These are phyloP conservation scores for Aethionema arabicum DNA, from an alignment of 345 rosid genomes.

Conservation along the genomic window DNA sequence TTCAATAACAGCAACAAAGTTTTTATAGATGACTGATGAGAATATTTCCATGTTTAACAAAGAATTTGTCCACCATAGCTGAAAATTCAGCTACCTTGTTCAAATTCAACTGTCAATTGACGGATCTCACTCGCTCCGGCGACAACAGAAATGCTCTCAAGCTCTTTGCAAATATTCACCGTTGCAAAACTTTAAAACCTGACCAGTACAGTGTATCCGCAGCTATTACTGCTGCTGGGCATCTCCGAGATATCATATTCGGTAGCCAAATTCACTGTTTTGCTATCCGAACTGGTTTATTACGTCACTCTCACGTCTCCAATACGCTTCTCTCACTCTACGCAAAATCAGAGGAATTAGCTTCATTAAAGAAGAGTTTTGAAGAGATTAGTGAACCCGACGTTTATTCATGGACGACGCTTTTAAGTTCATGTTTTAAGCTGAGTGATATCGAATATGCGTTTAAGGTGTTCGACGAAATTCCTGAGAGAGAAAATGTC, in stretches of 20 bases:
- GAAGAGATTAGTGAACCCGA: conserved; percentile 56
- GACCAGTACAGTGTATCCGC: conserved; percentile 67
- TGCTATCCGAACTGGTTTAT: conserved; percentile 53
- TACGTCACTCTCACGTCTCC: conserved; percentile 45
- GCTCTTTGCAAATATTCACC: conserved; percentile 50
- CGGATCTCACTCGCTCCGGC: conserved; percentile 44
- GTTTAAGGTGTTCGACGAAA: conserved; percentile 53
- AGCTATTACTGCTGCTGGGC: conserved; percentile 56
- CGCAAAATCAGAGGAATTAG: conserved; percentile 41
- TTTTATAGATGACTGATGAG: conserved; percentile 36
- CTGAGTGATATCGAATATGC: conserved; percentile 51
- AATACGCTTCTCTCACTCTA: conserved; percentile 68
- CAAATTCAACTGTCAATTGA: conserved; percentile 53
- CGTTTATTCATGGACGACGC: conserved; percentile 67
- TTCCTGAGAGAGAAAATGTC: conserved; percentile 47
- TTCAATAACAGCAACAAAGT: neutral
- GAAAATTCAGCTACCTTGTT: conserved; percentile 36
- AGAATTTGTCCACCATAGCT: conserved; percentile 21
- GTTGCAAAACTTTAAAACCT: conserved; percentile 42
- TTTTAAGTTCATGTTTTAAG: conserved; percentile 49
- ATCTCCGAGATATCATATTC: conserved; percentile 40
- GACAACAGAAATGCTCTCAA: conserved; percentile 50
- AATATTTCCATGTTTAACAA: conserved; percentile 23
- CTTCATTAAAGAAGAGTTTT: conserved; percentile 48
- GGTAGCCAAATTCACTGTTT: conserved; percentile 60